Percentiles rank a stretch among this genome's conserved stretches.
These are phyloP conservation scores for Potentilla sterilis DNA, from an alignment of 306 rosid genomes.

Conservation along the genomic window DNA sequence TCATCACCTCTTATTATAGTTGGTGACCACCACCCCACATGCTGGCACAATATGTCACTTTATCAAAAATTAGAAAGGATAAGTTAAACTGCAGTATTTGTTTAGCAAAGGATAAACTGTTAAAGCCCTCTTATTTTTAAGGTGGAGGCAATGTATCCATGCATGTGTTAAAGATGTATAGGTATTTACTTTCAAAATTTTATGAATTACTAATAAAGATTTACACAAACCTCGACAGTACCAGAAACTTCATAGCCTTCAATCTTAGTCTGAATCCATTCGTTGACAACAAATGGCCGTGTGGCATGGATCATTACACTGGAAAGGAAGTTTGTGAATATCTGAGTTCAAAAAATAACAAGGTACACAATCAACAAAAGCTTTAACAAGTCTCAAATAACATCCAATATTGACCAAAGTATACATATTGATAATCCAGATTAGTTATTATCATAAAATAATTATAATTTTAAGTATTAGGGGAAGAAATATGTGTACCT, in stretches of 20 bases:
- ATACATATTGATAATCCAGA: conserved; percentile 10
- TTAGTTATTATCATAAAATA: conserved; percentile 21
- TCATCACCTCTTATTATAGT: conserved; percentile 97
- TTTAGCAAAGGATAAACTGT: background rate
- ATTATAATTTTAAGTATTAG: conserved; percentile 17
- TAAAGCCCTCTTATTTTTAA: background rate
- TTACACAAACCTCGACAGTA: conserved; percentile 83
- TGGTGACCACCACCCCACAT: conserved; percentile 99
- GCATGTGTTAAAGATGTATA: background rate
- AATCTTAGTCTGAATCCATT: conserved; percentile 98
- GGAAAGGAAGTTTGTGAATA: conserved; percentile 94
- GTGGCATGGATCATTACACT: conserved; percentile 97
- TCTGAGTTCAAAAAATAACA: conserved; percentile 54
- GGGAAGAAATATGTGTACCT: conserved; percentile 55
- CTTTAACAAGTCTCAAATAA: background rate
- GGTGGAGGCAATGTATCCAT: conserved; percentile 8
- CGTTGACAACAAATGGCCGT: conserved; percentile 80
- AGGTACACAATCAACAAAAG: conserved; percentile 17
- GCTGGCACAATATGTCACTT: conserved; percentile 46
- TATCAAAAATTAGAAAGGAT: conserved; percentile 1
- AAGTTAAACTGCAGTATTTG: background rate
- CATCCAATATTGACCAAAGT: conserved; percentile 11
- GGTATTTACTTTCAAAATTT: background rate
- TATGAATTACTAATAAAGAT: background rate
- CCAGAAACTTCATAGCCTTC: conserved; percentile 99